Base-by-base conservation (phyloP, 805 yeast genomes). In the Candida silvicultrix region DNA sequence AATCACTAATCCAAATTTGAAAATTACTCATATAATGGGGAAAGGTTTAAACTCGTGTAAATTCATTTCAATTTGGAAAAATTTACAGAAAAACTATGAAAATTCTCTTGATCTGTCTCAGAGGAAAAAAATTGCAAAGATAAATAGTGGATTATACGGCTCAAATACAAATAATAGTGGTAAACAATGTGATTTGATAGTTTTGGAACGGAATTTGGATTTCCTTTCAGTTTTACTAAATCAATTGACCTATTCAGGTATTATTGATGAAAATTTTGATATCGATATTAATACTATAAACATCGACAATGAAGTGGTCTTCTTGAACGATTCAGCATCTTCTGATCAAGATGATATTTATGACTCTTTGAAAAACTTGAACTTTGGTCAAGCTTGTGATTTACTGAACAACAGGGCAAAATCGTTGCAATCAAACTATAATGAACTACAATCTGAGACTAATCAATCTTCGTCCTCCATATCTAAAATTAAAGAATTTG, bases 211-310 rank as follows among this genome's bases (percentile, higher is more conserved):
- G 41, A 78, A 82, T 44, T 62, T 83, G 25, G 99, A 92, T 64
- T 73, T 78, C 38, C 62, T 85, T 5, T 79, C 95, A 1, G 83
- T 89, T 1, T 56, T 88, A 11, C 65, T 89, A 45, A 78, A 81
- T 22, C 97, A 90, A 56, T 65, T 90, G 54, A 85, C 89, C 2
- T 92, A 90, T 60, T 70, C 77, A 16, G 99, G 98, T 0, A 68
- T 94, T 15, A 68, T 89, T 19, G 90, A 86, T 60, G 97, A 90
- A 54, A 60, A 80, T 12, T 72, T 80, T 52, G 79, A 76, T 5
- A 66, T 83, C 6, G 68, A 73, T 14, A 59, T 71, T 12, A 74
- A 73, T 49, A 67, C 59, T 4, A 52, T 62, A 2, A 58, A 54
- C 20, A 38, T 65, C 19, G 51, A 55, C 31, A 57, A 60, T 6